Conservation (phyloP, 169 alveolate species). For the Cryptosporidium xiaoi region DNA sequence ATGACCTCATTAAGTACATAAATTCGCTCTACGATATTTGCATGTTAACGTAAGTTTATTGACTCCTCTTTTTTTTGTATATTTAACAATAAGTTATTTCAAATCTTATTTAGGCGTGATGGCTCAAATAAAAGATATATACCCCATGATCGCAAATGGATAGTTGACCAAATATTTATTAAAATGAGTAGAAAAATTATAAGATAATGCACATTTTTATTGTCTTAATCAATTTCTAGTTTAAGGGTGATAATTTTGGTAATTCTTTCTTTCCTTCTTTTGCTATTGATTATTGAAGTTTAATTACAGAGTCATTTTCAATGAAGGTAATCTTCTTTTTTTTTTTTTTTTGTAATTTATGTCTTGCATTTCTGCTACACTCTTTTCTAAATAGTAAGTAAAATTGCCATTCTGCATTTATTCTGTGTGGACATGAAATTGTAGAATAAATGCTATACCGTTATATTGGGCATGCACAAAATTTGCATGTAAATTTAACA, state of each 20-base stretch:
- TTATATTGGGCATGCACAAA: neutral
- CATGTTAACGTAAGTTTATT: conserved; percentile 66
- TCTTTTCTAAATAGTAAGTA: too few relatives aligned
- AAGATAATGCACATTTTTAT: neutral
- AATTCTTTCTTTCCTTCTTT: too few relatives aligned
- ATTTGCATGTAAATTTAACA: neutral
- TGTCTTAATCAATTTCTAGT: neutral
- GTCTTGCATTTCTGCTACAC: too few relatives aligned
- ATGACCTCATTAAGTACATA: conserved; percentile 48
- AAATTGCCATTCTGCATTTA: too few relatives aligned
- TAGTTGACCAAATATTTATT: conserved; percentile 47
- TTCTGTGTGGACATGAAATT: too few relatives aligned
- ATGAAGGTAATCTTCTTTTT: too few relatives aligned
- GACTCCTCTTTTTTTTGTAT: neutral
- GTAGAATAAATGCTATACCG: too few relatives aligned
- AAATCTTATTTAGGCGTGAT: conserved; percentile 29
- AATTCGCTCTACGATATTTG: conserved; percentile 72
- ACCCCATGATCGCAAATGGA: conserved; percentile 74
- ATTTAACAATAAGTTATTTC: neutral
- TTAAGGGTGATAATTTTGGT: too few relatives aligned
- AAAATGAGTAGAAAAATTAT: conserved; percentile 50
- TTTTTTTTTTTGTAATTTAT: too few relatives aligned
- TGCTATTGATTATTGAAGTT: too few relatives aligned
- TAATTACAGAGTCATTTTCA: too few relatives aligned
- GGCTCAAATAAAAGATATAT: conserved; percentile 61